Conservation (phyloP, 257 asterid species). For the Solanum corneliomulleri region DNA sequence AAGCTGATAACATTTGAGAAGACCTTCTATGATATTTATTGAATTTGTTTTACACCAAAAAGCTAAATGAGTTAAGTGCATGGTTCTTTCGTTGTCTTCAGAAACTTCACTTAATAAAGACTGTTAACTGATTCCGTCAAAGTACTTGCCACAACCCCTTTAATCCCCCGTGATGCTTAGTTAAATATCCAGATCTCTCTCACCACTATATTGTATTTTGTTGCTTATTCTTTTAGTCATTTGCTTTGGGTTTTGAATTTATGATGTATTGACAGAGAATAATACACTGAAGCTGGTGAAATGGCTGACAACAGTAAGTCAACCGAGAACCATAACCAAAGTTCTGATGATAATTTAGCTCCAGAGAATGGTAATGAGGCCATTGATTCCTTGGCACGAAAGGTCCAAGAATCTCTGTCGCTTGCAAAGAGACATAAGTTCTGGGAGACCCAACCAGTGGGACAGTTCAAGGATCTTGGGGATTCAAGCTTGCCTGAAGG, state of each 20-base stretch:
- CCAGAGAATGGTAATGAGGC: slow-evolving; percentile 37
- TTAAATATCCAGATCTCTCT: background rate
- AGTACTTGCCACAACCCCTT: background rate
- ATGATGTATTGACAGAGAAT: background rate
- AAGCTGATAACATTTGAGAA: background rate
- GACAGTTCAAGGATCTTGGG: slow-evolving; percentile 81
- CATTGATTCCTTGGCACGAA: slow-evolving; percentile 39
- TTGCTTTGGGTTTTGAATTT: background rate
- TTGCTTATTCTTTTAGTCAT: background rate
- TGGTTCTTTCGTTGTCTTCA: background rate
- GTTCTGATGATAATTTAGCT: slow-evolving; percentile 22
- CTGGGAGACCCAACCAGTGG: slow-evolving; percentile 95
- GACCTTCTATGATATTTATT: background rate
- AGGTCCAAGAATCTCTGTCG: slow-evolving; percentile 63
- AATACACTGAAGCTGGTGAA: background rate
- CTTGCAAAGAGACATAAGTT: slow-evolving; percentile 64
- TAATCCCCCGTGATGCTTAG: background rate
- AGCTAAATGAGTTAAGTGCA: background rate
- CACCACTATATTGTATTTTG: background rate
- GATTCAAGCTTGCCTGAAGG: slow-evolving; percentile 65
- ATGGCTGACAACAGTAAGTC: slow-evolving; percentile 48
- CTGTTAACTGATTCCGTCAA: background rate
- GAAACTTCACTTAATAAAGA: background rate
- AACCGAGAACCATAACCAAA: slow-evolving; percentile 19
- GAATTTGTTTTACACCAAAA: background rate